Evolutionary conservation across 768 basidiomycete species (phyloP).

Genomic region (Nevesoporus exiguus): DNA sequence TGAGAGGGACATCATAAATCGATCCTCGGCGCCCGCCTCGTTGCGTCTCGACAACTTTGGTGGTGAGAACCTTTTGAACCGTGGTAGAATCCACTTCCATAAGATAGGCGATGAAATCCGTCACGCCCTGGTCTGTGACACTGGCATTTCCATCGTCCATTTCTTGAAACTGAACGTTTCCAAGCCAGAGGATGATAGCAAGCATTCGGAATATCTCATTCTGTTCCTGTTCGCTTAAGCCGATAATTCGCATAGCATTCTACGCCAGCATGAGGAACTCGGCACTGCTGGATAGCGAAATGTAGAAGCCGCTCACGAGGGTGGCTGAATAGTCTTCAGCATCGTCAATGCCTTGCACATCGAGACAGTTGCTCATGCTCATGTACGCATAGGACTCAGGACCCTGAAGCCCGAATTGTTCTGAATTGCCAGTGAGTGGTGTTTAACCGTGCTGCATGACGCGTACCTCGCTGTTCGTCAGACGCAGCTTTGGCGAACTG

Average conservation of each 20-base stretch:
- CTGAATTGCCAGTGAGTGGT: conserved; percentile 40
- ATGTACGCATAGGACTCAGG: conserved; percentile 96
- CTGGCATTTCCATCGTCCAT: conserved; percentile 85
- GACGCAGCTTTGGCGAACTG: conserved; percentile 97
- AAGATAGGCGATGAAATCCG: conserved; percentile 92
- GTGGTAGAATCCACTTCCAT: conserved; percentile 80
- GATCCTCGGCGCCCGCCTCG: conserved; percentile 91
- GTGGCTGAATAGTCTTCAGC: conserved; percentile 84
- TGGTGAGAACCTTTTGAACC: conserved; percentile 85
- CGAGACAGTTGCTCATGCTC: conserved; percentile 85
- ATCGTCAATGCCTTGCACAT: conserved; percentile 91
- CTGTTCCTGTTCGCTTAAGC: conserved; percentile 82
- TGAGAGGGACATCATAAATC: conserved; percentile 94
- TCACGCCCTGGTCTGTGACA: conserved; percentile 80
- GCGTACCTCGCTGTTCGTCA: conserved; percentile 79
- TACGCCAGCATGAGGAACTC: conserved; percentile 27
- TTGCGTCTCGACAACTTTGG: conserved; percentile 86
- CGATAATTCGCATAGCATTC: conserved; percentile 94
- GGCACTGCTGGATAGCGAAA: conserved; percentile 1
- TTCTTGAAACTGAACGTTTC: conserved; percentile 89
- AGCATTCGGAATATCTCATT: conserved; percentile 91
- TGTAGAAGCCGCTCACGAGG: conserved; percentile 49
- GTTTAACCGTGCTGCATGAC: not conserved
- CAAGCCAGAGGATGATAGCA: conserved; percentile 90
- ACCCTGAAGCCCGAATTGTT: conserved; percentile 91